phyloP scores from a whole-genome alignment of 129 eudicot genomes.

The Sambucus nigra region DNA sequence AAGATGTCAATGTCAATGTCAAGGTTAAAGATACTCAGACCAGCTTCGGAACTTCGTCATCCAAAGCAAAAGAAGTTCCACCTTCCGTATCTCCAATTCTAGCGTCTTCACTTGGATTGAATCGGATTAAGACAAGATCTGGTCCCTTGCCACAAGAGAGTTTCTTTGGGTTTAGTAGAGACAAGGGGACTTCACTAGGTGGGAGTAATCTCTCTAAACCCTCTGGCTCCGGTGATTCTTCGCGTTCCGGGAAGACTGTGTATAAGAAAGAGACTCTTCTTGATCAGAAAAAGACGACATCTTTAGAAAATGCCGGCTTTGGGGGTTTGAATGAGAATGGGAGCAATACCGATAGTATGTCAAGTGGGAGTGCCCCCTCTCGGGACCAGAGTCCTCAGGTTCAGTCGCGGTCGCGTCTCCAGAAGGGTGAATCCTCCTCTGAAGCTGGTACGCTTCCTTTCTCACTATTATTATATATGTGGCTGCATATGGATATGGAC shows the following conservation, averaged over 20 bases:
- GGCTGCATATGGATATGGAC: no score
- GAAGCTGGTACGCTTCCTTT: conserved; percentile 48
- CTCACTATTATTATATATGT: no score
- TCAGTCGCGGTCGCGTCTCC: conserved; percentile 51
- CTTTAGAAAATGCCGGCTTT: conserved; percentile 22
- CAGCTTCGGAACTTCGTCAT: conserved; percentile 7
- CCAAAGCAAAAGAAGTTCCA: conserved; percentile 26
- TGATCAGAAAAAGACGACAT: conserved; percentile 19
- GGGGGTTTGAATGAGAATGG: conserved; percentile 40
- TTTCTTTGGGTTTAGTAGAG: conserved; percentile 54
- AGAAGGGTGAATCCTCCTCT: conserved; percentile 57
- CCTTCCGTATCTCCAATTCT: conserved; percentile 64
- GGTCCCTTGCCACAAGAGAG: conserved; percentile 97
- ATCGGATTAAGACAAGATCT: conserved; percentile 95
- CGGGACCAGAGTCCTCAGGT: conserved; percentile 60
- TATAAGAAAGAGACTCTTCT: conserved; percentile 20
- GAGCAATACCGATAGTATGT: conserved; percentile 42
- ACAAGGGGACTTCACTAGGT: conserved; percentile 46
- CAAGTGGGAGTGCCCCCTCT: conserved; percentile 35
- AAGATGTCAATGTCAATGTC: conserved; percentile 13
- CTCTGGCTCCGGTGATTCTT: conserved; percentile 2
- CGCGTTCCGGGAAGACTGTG: conserved; percentile 16
- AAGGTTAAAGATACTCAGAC: conserved; percentile 10
- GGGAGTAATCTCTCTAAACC: conserved; percentile 69
- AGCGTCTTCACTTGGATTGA: conserved; percentile 84